Evolutionary conservation across 2,329 filamentous ascomycete species (phyloP).

Genomic region (Ophiognomonia clavigignenti-juglandacearum): DNA sequence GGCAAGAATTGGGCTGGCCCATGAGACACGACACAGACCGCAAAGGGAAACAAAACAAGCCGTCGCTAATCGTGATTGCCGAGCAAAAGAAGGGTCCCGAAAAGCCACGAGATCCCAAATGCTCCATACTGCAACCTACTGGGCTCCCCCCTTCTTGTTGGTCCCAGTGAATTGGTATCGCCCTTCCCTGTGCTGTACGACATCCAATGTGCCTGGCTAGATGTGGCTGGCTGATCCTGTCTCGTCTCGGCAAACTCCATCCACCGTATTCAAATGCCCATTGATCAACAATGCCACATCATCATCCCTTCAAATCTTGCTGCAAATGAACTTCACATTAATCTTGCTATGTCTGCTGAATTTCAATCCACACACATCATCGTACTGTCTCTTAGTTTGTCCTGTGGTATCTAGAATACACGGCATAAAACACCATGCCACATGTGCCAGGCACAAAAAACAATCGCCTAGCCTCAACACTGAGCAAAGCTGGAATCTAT

Average conservation of each 20-base stretch:
- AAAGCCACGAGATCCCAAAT: background rate
- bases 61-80: background rate
- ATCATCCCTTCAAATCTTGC: no score
- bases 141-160: background rate
- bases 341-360: no score
- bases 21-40: background rate
- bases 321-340: no score
- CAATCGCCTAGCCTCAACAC: no score
- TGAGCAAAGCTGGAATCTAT: no score
- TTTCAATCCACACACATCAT: no score
- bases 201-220: background rate
- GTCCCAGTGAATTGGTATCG: conserved; percentile 1
- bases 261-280: background rate
- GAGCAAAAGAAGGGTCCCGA: no score
- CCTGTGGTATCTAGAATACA: no score
- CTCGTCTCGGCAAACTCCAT: conserved; percentile 4
- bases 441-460: no score
- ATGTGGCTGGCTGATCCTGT: background rate
- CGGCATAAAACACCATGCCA: no score
- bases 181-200: conserved; percentile 6
- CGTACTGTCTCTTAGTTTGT: no score
- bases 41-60: background rate
- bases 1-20: background rate
- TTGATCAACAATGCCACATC: background rate
- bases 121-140: background rate